These are phyloP conservation scores for Apiospora saccharicola DNA, from an alignment of 2,329 filamentous ascomycete species.

Conservation along the genomic window DNA sequence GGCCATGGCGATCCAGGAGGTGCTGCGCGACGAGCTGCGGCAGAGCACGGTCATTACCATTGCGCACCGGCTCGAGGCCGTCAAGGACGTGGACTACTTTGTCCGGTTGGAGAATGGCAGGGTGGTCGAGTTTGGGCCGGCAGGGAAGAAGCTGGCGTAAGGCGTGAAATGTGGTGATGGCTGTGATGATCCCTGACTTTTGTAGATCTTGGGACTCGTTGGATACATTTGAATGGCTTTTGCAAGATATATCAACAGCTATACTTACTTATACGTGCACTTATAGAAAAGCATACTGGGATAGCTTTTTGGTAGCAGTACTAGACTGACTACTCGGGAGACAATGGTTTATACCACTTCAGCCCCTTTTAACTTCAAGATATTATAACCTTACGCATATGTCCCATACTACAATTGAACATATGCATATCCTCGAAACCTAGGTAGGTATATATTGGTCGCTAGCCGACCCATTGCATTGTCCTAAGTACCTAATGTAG, in stretches of 20 bases:
- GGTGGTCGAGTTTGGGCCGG: slow-evolving; percentile 57
- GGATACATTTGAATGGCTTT: not conserved
- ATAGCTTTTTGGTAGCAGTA: not conserved
- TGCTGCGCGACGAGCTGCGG: slow-evolving; percentile 62
- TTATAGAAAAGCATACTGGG: not conserved
- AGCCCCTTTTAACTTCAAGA: no score
- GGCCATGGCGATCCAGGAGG: slow-evolving; percentile 63
- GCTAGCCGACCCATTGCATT: not conserved
- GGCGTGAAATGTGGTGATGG: not conserved
- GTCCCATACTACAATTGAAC: no score
- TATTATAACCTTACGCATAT: no score
- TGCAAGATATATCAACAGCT: not conserved
- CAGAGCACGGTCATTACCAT: slow-evolving; percentile 70
- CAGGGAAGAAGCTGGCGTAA: not conserved
- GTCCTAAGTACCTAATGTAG: not conserved
- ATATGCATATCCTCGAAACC: no score
- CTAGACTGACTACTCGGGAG: no score
- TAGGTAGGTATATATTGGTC: not conserved
- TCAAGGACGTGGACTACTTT: slow-evolving; percentile 64
- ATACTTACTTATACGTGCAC: not conserved
- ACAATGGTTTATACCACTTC: no score
- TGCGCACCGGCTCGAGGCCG: slow-evolving; percentile 70
- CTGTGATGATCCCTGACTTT: not conserved
- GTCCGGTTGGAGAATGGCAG: slow-evolving; percentile 60
- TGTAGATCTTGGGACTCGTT: not conserved